Percentiles rank a stretch among this genome's conserved stretches.
These are phyloP conservation scores for Cryptococcus floricola DNA, from an alignment of 1,284 basidiomycete species.

Conservation along the genomic window DNA sequence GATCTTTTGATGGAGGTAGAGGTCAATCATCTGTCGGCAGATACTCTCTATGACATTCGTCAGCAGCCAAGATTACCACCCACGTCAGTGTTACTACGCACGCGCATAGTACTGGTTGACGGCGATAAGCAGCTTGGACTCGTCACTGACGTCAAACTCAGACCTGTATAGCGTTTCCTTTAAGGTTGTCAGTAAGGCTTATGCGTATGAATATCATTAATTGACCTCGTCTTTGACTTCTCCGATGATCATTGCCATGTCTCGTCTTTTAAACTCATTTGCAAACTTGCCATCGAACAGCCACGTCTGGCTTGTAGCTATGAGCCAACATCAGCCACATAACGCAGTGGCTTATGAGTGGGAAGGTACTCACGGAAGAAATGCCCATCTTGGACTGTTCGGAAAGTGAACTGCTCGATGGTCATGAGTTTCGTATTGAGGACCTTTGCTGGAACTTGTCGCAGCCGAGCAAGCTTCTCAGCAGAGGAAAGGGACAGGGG, in stretches of 20 bases:
- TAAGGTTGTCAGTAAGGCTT: neutral
- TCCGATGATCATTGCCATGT: conserved; percentile 24
- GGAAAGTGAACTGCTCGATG: conserved; percentile 23
- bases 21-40: too few species aligned
- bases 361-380: too few species aligned
- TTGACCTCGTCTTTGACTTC: conserved; percentile 21
- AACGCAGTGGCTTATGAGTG: too few species aligned
- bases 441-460: conserved; percentile 17
- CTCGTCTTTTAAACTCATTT: conserved; percentile 12
- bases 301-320: too few species aligned
- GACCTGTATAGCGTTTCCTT: conserved; percentile 24
- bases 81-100: neutral
- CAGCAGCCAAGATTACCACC: too few species aligned
- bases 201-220: neutral
- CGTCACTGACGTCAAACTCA: conserved; percentile 6
- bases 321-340: too few species aligned
- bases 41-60: too few species aligned
- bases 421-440: conserved; percentile 23
- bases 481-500: neutral
- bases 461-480: conserved; percentile 21
- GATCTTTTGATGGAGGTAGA: conserved; percentile 1
- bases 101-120: conserved; percentile 10
- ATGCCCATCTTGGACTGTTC: conserved; percentile 8
- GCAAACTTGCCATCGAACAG: conserved; percentile 17
- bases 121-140: conserved; percentile 4